Evolutionary conservation across 2,329 filamentous ascomycete genomes (phyloP).

Genomic region (Neonectria faginata): DNA sequence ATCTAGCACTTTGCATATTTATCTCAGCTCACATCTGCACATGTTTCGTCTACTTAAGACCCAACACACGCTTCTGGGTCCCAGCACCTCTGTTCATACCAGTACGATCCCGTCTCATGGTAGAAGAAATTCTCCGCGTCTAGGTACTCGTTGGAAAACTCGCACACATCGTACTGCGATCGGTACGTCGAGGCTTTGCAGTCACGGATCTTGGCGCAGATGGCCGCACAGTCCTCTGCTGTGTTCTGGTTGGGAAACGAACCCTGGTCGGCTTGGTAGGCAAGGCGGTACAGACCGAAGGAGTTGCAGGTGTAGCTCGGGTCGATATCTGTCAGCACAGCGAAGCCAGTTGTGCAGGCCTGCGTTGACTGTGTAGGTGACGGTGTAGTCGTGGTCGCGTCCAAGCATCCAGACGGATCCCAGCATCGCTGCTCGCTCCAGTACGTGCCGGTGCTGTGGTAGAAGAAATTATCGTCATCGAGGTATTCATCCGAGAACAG

Average conservation of each 20-base stretch:
- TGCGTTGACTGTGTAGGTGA: background rate
- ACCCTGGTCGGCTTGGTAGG: background rate
- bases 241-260: background rate
- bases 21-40: too few species aligned
- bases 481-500: conserved; percentile 2
- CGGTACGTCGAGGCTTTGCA: conserved; percentile 8
- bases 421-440: conserved; percentile 9
- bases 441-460: background rate
- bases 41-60: too few species aligned
- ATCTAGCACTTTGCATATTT: too few species aligned
- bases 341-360: background rate
- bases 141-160: background rate
- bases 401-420: background rate
- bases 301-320: background rate
- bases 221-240: background rate
- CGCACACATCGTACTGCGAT: background rate
- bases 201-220: background rate
- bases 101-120: conserved; percentile 1
- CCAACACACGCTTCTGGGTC: background rate
- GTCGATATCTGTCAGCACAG: background rate
- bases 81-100: conserved; percentile 1
- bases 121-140: background rate
- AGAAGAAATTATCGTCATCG: background rate
- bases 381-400: background rate
- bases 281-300: background rate